Base-by-base conservation (phyloP, 371 early-diverging fungal genomes). In the Batrachochytrium dendrobatidis region DNA sequence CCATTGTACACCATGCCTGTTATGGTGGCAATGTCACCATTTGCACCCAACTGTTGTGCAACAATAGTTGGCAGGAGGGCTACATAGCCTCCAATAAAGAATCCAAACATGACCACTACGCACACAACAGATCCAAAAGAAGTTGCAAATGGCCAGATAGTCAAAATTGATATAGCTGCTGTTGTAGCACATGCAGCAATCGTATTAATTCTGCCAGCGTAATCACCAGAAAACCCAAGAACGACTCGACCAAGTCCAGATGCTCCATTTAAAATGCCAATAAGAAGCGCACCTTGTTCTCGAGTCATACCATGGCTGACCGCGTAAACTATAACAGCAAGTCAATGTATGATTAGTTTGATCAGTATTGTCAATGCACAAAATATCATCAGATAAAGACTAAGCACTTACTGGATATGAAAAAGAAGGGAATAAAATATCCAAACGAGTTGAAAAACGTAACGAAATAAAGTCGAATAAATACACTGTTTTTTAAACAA, bases 161-260 rank as follows among this genome's bases (percentile, higher is more conserved):
- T 63, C 8, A 85, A 56, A 6, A 76, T 69, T 46, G 75, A 71
- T 1, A 84, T 53, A 7, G 80, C 70, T 22, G 81, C 72, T 7
- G 76, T 44, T n/a, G 73, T 54, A 1, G 78, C 65, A 52, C 80
- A 79, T 0, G 75, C 46, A n/a, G 66, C 64, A 61, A 81, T 68
- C 0, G 78, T 71, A 55, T 82, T 76, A 48, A 85, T 68, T 39
- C 76, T 76, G 31, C 88, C 88, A 4, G 85, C 31, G 5, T 64
- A 62, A 50, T 84, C 84, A 18, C 83, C 74, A 39, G 78, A 62
- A 24, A 75, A 65, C 6, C 89, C 90, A 22, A 83, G 70, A 6
- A 77, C 60, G 35, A 90, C 66, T 49, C 90, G 83, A 2, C 86
- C 86, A 5, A 84, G 59, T 0, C 85, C 86, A 0, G 82, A 79